phyloP scores from a whole-genome alignment of 768 basidiomycete species.

The Suillus lakei region DNA sequence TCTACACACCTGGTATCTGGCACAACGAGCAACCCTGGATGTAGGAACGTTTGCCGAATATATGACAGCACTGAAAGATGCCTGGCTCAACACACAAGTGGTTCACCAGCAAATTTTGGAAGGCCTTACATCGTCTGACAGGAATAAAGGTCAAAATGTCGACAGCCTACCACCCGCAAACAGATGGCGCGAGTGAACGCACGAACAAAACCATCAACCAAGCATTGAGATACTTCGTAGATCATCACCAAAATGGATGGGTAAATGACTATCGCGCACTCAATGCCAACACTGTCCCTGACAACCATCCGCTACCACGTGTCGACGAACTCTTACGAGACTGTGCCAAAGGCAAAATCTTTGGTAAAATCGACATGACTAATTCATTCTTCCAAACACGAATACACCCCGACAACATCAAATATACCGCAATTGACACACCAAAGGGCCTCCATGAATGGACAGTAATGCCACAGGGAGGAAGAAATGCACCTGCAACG shows the following conservation, averaged over 20 bases:
- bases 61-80: background rate
- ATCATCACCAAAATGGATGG: too few relatives aligned
- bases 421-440: slow-evolving; percentile 16
- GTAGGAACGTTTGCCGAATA: background rate
- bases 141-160: slow-evolving; percentile 41
- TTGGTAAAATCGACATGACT: too few relatives aligned
- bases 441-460: slow-evolving; percentile 19
- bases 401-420: slow-evolving; percentile 17
- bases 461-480: slow-evolving; percentile 13
- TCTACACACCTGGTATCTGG: slow-evolving; percentile 12
- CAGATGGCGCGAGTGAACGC: too few relatives aligned
- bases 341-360: slow-evolving; percentile 22
- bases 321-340: slow-evolving; percentile 22
- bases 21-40: background rate
- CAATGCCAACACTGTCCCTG: slow-evolving; percentile 24
- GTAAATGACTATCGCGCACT: slow-evolving; percentile 25
- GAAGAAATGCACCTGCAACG: too few relatives aligned
- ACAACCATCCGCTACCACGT: slow-evolving; percentile 20
- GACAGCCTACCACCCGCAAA: too few relatives aligned
- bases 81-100: slow-evolving; percentile 24
- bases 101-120: slow-evolving; percentile 50
- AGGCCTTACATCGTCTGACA: slow-evolving; percentile 31
- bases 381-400: slow-evolving; percentile 6
- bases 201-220: too few relatives aligned
- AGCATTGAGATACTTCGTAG: too few relatives aligned